Base-by-base conservation (phyloP, 345 rosid species). In the Euphorbia lathyris region DNA sequence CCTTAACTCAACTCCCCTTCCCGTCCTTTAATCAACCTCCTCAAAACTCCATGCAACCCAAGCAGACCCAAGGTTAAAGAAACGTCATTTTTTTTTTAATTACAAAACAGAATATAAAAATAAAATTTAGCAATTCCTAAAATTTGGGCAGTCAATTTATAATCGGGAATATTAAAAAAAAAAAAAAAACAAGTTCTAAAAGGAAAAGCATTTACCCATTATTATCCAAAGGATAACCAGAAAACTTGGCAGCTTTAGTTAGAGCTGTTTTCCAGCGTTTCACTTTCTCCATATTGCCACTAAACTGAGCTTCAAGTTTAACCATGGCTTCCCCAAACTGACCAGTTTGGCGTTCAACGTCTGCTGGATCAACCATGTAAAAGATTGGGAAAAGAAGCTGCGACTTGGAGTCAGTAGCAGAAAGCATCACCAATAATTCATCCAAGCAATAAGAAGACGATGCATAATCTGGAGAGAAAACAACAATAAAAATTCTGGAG, bases 361-460 rank as follows among this genome's bases (percentile, higher is more conserved):
- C 73, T 0, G n/a, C 38, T 0, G 73, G 73, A 20, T 45, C 22
- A 38, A 58, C 57, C 25, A 47, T 65, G 11, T 65, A 65, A 47
- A 65, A 65, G 40, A 65, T 47, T 3, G 68, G 57, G 0, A 59
- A 12, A 43, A 69, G 53, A 4, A 58, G 17, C 16, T 58, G 73
- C 8, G 10, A n/a, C 20, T 59, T 69, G 0, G 58, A 69, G 16
- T 19, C 58, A 2, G 48, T 42, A 19, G 29, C 58, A 9, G 63
- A 26, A 27, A 58, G 58, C 29, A 59, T 69, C 26, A 14, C 22
- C 32, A 69, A 19, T 13, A 58, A 32, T 22, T 69, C 66, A 59
- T 69, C 73, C 57, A 69, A 45, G 19, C 73, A 69, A 47, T 27
- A 59, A 11, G 45, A 43, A 12, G 72, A 69, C 0, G 57, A 58